Percentiles rank a stretch among this genome's conserved stretches.
Conservation (phyloP, 805 yeast genomes). For the Saccharomycopsis sp. region DNA sequence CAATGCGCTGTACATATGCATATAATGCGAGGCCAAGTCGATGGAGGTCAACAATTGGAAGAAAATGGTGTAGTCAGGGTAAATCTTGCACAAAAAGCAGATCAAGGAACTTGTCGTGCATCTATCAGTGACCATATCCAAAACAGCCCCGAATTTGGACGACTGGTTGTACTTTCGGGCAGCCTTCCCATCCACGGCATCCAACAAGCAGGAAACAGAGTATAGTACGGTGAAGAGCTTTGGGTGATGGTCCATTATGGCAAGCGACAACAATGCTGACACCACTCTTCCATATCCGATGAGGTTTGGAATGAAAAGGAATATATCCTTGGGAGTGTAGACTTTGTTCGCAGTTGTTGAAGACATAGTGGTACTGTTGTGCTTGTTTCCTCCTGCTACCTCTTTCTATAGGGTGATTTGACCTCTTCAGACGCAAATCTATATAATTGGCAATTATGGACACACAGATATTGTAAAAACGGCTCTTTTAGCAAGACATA, state of each 20-base stretch:
- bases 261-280: constrained; percentile 73
- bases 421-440: no score
- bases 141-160: constrained; percentile 88
- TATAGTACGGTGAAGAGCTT: constrained; percentile 68
- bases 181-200: constrained; percentile 94
- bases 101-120: constrained; percentile 94
- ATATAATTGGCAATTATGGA: not conserved
- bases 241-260: constrained; percentile 81
- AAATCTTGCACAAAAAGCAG: constrained; percentile 57
- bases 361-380: constrained; percentile 17
- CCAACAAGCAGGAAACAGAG: constrained; percentile 83
- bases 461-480: not conserved
- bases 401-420: no score
- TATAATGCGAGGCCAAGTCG: constrained; percentile 89
- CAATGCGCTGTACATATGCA: constrained; percentile 96
- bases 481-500: no score
- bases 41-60: constrained; percentile 84
- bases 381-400: no score
- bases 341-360: constrained; percentile 22
- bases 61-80: constrained; percentile 35
- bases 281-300: constrained; percentile 85
- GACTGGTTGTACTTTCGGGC: constrained; percentile 88
- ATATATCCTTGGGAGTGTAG: constrained; percentile 44
- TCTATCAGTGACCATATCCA: constrained; percentile 98
- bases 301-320: constrained; percentile 80